Conservation (phyloP, 2,329 filamentous ascomycete genomes). For the Colletotrichum scovillei region DNA sequence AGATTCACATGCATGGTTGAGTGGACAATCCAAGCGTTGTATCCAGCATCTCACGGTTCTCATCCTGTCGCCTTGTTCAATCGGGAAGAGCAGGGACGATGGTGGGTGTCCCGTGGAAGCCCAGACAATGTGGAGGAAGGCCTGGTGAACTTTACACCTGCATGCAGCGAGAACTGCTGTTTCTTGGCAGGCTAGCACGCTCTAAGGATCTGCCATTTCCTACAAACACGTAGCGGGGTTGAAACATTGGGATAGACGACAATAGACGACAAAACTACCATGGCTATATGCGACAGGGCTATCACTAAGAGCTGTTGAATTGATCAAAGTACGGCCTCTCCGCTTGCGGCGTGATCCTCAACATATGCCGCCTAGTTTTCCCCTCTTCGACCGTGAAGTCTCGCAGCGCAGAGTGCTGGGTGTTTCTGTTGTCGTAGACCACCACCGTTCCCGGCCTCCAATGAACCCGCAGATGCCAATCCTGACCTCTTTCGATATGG, state of each 20-base stretch:
- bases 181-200: background rate
- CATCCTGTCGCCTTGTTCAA: background rate
- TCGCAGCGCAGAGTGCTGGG: background rate
- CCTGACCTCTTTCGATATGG: constrained; percentile 8
- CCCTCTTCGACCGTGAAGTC: constrained; percentile 3
- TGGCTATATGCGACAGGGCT: background rate
- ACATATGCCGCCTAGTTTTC: constrained; percentile 5
- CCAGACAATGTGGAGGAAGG: background rate
- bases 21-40: background rate
- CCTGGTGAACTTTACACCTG: background rate
- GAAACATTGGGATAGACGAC: background rate
- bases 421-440: constrained; percentile 16
- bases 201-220: background rate
- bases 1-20: background rate
- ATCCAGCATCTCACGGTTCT: background rate
- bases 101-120: background rate
- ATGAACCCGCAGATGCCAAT: background rate
- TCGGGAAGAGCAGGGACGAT: background rate
- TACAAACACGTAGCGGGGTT: too few species aligned
- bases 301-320: background rate
- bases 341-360: constrained; percentile 8
- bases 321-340: constrained; percentile 12
- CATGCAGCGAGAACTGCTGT: background rate
- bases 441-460: background rate
- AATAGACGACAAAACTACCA: too few species aligned